Evolutionary conservation across 495 filamentous ascomycete species (phyloP), one percentile per base, ranked within the genome.

Genomic region (Penicillium coprophilum): DNA sequence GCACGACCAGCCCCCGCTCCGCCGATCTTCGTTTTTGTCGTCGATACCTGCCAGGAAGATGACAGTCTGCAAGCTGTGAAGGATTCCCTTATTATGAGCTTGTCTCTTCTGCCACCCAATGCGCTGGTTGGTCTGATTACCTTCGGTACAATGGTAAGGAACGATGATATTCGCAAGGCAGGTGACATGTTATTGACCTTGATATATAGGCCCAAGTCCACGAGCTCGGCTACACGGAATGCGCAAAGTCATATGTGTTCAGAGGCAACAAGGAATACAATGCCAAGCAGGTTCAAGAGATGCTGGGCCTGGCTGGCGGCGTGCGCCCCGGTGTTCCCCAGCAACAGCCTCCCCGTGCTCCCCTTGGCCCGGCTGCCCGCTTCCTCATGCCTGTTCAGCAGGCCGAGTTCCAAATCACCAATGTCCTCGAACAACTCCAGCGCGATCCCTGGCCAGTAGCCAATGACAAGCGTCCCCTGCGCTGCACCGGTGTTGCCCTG

Each of bases 241-340:
- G 95, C 67, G 90, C 94, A 57, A 99, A 99, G 75, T 96, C 95
- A n/a, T 99, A 97, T 66, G 95, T 99, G 19, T 99, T 99, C 80
- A 84, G 95, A 24, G 95, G 95, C 44, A 96, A 85, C 80, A 99
- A 97, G 77, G 95, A 99, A 62, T 99, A 99, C 71, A 80, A 84
- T 21, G 88, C 92, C 50, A 97, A 97, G 72, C 91, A 97, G 68
- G 92, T 99, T 13, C 94, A 97, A 70, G 95, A 99, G 68, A 99
- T 99, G 95, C 85, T 99, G 20, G 95, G 92, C 20, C 81, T 85
- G 27, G 76, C 82, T 15, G 76, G 86, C 15, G 85, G 84, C 34
- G 58, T 90, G 46, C 85, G 95, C 53, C 92, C 91, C 2, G 88
- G 86, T 52, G 84, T 91, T 40, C 60, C 55, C 31, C 63, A 59